Base-by-base conservation (phyloP, 192 early-diverging fungal genomes). In the Coemansia sp. region DNA sequence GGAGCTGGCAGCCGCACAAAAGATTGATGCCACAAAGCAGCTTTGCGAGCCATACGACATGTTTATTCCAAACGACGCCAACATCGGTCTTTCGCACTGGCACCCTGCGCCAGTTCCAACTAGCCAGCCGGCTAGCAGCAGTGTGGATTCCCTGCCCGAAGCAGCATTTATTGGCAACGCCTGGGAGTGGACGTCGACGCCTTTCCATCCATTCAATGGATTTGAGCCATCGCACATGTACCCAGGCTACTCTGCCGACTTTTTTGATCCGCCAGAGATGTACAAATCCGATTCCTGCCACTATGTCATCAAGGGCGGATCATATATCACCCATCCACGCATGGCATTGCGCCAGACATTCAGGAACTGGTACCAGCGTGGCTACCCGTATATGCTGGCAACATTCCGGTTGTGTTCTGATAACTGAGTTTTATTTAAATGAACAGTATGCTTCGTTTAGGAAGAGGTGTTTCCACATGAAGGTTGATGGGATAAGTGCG, bases 291-390 rank as follows among this genome's bases (percentile, higher is more conserved):
- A 68, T 41, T 63, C 65, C 3, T 88, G 90, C 51, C 93, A 97
- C 70, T 76, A 82, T 57, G 83, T 92, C 1, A 79, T 97, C 12
- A 56, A 93, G 23, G 94, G 94, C 42, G 94, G 66, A 0, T 85
- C 83, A 2, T 97, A 91, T 87, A 91, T 90, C 8, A 97, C 94
- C 0, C 86, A 89, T 46, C 89, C 90, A 8, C 43, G 84, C 7
- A 81, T 95, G 11, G 85, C 85, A 6, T 73, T 73, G 17, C 57
- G 94, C 15, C 56, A 69, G 43, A 83, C 85, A 6, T 93, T 94
- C 70, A 59, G 89, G 10, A 97, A 97, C 68, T 97, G 93, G 93
- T 95, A 92, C 55, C 94, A 97, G 71, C 55, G 83, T 14, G 82
- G 67, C 5, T 96, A 96, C 60, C 87, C 88, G 10, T 96, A 82